Percentiles rank a stretch among this genome's conserved stretches.
phyloP scores from a whole-genome alignment of 1,284 basidiomycete species.

The Trichosporon sp. region DNA sequence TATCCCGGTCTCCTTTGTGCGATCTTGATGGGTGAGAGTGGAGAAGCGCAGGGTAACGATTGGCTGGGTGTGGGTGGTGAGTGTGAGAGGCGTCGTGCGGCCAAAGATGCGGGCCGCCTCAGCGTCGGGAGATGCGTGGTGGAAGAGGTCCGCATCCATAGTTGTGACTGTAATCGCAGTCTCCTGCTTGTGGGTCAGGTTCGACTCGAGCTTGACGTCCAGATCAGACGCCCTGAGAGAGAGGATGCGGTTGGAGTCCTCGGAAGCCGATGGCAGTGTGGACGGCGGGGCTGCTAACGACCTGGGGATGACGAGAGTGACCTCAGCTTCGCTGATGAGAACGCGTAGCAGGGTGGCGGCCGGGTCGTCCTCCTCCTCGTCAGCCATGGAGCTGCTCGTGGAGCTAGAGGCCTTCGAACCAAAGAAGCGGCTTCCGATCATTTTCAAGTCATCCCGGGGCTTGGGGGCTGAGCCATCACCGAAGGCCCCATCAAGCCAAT shows the following conservation, averaged over 20 bases:
- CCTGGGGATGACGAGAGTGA: conserved; percentile 34
- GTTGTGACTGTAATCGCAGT: conserved; percentile 62
- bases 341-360: conserved; percentile 33
- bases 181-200: conserved; percentile 58
- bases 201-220: conserved; percentile 62
- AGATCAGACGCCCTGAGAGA: conserved; percentile 58
- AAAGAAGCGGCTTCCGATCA: conserved; percentile 81
- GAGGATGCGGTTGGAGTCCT: conserved; percentile 23
- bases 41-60: conserved; percentile 64
- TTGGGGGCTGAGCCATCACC: conserved; percentile 42
- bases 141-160: conserved; percentile 58
- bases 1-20: conserved; percentile 73
- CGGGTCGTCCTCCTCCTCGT: conserved; percentile 35
- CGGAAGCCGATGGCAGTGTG: not conserved
- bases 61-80: conserved; percentile 35
- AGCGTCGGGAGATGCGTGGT: conserved; percentile 13
- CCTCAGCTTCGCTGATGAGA: conserved; percentile 32
- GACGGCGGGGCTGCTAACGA: not conserved
- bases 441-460: conserved; percentile 59
- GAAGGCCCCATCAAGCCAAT: conserved; percentile 56
- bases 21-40: conserved; percentile 62
- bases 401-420: conserved; percentile 55
- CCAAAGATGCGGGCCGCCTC: conserved; percentile 24
- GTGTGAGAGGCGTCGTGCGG: conserved; percentile 35
- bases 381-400: conserved; percentile 44